Base-by-base conservation (phyloP, 805 yeast species). In the Wickerhamomyces ciferrii region DNA sequence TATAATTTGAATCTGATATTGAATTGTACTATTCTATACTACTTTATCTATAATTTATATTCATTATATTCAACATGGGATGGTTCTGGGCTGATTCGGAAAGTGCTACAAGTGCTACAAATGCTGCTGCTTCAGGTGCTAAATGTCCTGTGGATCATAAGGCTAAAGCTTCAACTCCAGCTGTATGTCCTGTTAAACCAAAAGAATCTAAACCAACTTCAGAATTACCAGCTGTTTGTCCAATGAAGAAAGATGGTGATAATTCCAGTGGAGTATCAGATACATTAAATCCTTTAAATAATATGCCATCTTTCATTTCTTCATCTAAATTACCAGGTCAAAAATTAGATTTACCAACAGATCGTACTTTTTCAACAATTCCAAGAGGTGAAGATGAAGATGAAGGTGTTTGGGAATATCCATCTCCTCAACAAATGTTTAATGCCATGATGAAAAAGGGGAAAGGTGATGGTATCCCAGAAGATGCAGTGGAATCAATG, bases 371-470 rank as follows among this genome's bases (percentile, higher is more conserved):
- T 35, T 88, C 96, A 15, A 69, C 88, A 2, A 94, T 94, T 44
- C 99, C 99, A 19, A 77, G 88, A 52, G 98, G 98, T 25, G 78
- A 72, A 25, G 61, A 62, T 14, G 72, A 69, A 2, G 73, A 70
- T 10, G 81, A 80, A 50, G 96, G 96, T 2, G 80, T 83, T 42
- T 94, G 99, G 99, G 99, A 94, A 67, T 94, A 94, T 62, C 99
- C 99, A 2, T 88, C 97, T 2, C 99, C 99, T 1, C 99, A 94
- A 67, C 99, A 94, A 64, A 94, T 94, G 99, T 82, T 90, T 54
- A 91, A 92, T 60, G 99, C 99, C 13, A 92, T 94, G 98, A 70
- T 90, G 24, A 81, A 92, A 53, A 94, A 94, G 69, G 96, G 97
- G 19, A 92, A 94, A 59, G 83, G 78, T 3, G 85, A 87, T 40